Percentiles rank a stretch among this genome's conserved stretches.
Conservation (phyloP, 768 basidiomycete genomes). For the Tylopilus sp. region DNA sequence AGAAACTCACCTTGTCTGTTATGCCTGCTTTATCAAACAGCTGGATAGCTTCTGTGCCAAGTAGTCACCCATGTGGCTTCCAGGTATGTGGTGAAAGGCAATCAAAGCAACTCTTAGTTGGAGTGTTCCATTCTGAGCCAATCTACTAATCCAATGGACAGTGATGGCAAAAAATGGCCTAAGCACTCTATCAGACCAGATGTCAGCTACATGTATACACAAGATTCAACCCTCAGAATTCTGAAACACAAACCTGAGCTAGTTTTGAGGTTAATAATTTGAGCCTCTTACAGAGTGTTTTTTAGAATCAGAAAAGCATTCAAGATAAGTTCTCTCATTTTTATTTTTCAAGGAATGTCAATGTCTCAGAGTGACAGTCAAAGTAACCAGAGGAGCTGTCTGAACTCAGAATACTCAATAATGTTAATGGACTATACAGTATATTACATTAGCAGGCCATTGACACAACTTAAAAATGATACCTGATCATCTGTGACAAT, state of each 20-base stretch:
- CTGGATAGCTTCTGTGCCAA: neutral
- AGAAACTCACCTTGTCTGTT: neutral
- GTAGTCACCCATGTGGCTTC: constrained; percentile 13
- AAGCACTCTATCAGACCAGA: no score
- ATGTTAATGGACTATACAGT: no score
- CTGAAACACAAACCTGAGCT: no score
- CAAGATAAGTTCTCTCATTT: constrained; percentile 20
- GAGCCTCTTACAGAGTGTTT: constrained; percentile 19
- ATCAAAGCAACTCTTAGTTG: constrained; percentile 7
- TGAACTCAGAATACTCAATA: constrained; percentile 22
- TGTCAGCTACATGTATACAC: no score
- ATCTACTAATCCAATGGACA: constrained; percentile 7
- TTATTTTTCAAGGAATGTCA: constrained; percentile 25
- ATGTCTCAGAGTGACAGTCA: constrained; percentile 17
- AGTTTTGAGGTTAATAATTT: no score
- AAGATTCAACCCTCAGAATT: no score
- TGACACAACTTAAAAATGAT: no score
- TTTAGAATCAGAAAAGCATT: constrained; percentile 12
- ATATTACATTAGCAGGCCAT: no score
- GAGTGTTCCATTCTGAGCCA: neutral
- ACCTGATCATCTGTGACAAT: no score
- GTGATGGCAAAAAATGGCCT: no score
- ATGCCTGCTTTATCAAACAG: neutral
- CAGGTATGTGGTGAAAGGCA: constrained; percentile 12
- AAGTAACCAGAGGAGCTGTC: constrained; percentile 23